Evolutionary conservation across 2,329 filamentous ascomycete genomes (phyloP), one percentile per base, ranked within the genome.

Genomic region (Mariannaea elegans): DNA sequence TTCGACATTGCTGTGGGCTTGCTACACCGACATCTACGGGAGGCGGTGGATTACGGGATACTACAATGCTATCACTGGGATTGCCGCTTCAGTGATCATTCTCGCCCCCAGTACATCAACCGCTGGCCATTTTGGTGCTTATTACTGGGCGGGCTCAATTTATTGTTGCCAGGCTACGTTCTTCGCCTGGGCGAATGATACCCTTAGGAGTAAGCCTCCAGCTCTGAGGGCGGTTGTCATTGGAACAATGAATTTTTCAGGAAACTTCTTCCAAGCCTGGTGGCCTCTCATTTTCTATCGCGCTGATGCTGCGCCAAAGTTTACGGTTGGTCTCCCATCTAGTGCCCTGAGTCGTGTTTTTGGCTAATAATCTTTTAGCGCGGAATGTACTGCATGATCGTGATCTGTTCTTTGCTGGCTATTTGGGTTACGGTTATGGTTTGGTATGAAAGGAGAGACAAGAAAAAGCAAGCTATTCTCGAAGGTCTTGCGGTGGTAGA

Each of bases 181-280:
- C 3, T 85, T 84, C 59, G 84, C 83, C 2, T 86, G 83, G 82
- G 77, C 78, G 4, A 86, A 82, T 9, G 85, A 87, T 68, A 77
- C 78, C 0, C 68, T 84, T n/a, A 81, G 82, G 4, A 73, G 72
- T 12, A 76, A 71, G 59, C 75, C 73, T 2, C 69, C 72, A 44
- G 61, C 71, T 23, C 68, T 74, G 36, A 65, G 65, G 19, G 57
- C 69, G 6, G 68, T 67, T 16, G 75, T 77, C 68, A 71, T 76
- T 63, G 62, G 69, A 3, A 67, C 68, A 16, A 61, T 61, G 58
- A 61, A 61, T 24, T 61, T 51, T 32, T 19, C 39, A 18, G 58
- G 58, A 13, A 61, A 61, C 48, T 24, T 56, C 13, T 61, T 61
- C 42, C 58, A 61, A 34, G 58, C 53, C 13, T 61, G 49, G 46